Evolutionary conservation across 192 early-diverging fungal genomes (phyloP).

Genomic region (Lobosporangium transversale): DNA sequence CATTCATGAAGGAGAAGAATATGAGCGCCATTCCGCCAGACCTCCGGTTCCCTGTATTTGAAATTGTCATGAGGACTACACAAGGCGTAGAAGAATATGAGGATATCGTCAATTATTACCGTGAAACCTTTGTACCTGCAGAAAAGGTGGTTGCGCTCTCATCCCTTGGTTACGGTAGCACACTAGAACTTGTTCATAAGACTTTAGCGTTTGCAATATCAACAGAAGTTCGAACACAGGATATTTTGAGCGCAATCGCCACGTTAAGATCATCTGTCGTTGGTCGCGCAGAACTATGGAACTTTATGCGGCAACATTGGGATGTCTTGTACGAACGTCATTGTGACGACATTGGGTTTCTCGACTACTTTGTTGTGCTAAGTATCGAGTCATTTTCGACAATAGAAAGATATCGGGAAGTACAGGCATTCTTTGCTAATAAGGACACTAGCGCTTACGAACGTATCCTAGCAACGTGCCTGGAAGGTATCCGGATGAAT

Average conservation of each 20-base stretch:
- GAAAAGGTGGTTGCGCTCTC: slow-evolving; percentile 68
- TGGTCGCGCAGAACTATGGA: slow-evolving; percentile 70
- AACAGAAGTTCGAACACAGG: slow-evolving; percentile 68
- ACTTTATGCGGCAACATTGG: slow-evolving; percentile 73
- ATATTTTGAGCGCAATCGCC: slow-evolving; percentile 58
- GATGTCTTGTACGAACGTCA: slow-evolving; percentile 63
- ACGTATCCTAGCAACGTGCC: slow-evolving; percentile 63
- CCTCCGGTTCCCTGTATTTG: slow-evolving; percentile 69
- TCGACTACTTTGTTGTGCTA: slow-evolving; percentile 64
- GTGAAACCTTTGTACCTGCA: slow-evolving; percentile 62
- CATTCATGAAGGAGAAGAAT: slow-evolving; percentile 65
- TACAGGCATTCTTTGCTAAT: slow-evolving; percentile 65
- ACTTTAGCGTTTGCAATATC: slow-evolving; percentile 66
- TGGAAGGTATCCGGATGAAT: slow-evolving; percentile 70
- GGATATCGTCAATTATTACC: slow-evolving; percentile 56
- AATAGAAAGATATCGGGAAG: slow-evolving; percentile 57
- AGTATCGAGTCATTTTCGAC: slow-evolving; percentile 62
- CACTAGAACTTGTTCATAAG: slow-evolving; percentile 57
- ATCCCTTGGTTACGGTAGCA: slow-evolving; percentile 63
- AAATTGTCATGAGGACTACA: slow-evolving; percentile 67
- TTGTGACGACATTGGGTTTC: slow-evolving; percentile 66
- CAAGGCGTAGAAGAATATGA: slow-evolving; percentile 54
- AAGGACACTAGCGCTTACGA: slow-evolving; percentile 64
- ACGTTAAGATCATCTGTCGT: slow-evolving; percentile 60
- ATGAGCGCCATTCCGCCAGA: slow-evolving; percentile 68